phyloP scores from a whole-genome alignment of 768 basidiomycete genomes.

The Lentinula sp. region DNA sequence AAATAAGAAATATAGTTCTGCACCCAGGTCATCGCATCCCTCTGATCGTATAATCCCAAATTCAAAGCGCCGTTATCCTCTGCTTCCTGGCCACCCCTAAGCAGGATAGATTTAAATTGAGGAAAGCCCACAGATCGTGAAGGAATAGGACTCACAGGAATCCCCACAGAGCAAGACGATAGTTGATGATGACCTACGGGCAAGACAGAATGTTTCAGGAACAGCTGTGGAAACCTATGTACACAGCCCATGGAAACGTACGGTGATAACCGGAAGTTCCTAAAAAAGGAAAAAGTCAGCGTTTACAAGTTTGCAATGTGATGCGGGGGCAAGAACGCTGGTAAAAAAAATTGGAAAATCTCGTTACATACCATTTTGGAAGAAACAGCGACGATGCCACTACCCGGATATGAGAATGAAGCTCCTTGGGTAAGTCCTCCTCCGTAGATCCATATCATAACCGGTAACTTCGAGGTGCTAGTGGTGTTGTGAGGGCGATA shows the following conservation, averaged over 20 bases:
- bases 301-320: no score
- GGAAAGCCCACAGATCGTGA: not conserved
- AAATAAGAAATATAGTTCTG: constrained; percentile 38
- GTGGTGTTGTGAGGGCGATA: constrained; percentile 25
- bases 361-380: not conserved
- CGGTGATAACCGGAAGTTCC: not conserved
- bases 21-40: constrained; percentile 24
- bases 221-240: not conserved
- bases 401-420: not conserved
- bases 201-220: constrained; percentile 4
- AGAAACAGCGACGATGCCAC: not conserved
- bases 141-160: constrained; percentile 17
- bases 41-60: constrained; percentile 20
- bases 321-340: no score
- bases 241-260: not conserved
- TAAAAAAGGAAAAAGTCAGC: not conserved
- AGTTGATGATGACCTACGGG: constrained; percentile 33
- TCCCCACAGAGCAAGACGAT: constrained; percentile 33
- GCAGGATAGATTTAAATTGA: not conserved
- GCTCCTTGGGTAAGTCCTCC: constrained; percentile 7
- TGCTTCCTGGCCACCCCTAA: constrained; percentile 12
- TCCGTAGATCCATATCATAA: not conserved
- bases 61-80: constrained; percentile 14
- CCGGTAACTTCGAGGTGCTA: not conserved
- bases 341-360: not conserved